phyloP scores from a whole-genome alignment of 345 rosid species.

The Balakata baccata region DNA sequence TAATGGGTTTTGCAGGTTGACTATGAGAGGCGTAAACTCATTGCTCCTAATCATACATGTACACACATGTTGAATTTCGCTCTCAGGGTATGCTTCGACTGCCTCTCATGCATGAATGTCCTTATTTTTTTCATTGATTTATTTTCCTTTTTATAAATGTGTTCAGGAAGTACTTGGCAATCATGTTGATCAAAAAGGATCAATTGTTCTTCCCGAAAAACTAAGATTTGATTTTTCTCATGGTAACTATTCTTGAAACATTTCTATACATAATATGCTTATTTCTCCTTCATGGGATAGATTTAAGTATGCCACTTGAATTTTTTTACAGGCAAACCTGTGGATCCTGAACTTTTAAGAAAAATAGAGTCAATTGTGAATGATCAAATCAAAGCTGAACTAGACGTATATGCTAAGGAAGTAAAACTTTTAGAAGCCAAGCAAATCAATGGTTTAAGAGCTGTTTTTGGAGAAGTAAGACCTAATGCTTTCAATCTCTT shows the following conservation, averaged over 20 bases:
- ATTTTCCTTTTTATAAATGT: conserved; percentile 10
- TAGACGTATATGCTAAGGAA: conserved; percentile 81
- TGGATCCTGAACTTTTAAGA: conserved; percentile 71
- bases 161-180: conserved; percentile 85
- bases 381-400: conserved; percentile 76
- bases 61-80: conserved; percentile 98
- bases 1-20: conserved; percentile 60
- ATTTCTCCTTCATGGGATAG: conserved; percentile 12
- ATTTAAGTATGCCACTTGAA: conserved; percentile 10
- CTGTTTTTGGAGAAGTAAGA: conserved; percentile 96
- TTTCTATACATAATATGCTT: background rate
- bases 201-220: conserved; percentile 95
- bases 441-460: conserved; percentile 72
- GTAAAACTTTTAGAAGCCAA: conserved; percentile 72
- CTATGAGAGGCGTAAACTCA: conserved; percentile 77
- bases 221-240: conserved; percentile 96
- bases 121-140: background rate
- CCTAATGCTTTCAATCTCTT: background rate
- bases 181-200: conserved; percentile 98
- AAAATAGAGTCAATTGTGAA: conserved; percentile 83
- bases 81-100: conserved; percentile 53
- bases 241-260: conserved; percentile 42
- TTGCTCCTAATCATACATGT: conserved; percentile 96
- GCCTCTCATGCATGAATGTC: background rate
- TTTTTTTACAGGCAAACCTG: conserved; percentile 64